phyloP scores from a whole-genome alignment of 2,329 filamentous ascomycete genomes.

The Fusarium sp. region DNA sequence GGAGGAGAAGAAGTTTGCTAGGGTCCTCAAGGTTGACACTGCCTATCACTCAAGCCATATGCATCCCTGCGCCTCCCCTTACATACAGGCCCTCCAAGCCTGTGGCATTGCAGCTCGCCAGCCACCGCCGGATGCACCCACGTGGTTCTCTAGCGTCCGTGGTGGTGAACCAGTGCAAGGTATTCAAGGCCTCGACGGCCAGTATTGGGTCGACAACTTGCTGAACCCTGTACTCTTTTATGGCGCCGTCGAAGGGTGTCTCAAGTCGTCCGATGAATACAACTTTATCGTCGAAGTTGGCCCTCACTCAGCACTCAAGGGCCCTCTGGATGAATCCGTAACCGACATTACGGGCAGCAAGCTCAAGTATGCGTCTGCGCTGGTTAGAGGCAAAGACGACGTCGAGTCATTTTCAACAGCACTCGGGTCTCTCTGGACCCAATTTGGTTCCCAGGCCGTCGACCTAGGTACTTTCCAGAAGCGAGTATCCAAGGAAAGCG shows the following conservation, averaged over 20 bases:
- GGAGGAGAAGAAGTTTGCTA: neutral
- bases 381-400: neutral
- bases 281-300: neutral
- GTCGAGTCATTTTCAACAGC: neutral
- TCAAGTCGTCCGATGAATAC: neutral
- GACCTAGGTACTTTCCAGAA: neutral
- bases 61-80: neutral
- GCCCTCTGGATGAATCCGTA: rapidly evolving
- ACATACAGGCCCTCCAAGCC: neutral
- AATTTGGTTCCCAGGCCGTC: neutral
- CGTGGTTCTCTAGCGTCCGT: conserved; percentile 3
- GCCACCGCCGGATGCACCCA: too few species aligned
- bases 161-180: neutral
- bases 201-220: conserved; percentile 21
- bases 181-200: neutral
- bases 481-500: neutral
- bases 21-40: conserved; percentile 9
- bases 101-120: neutral
- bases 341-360: neutral
- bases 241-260: conserved; percentile 22
- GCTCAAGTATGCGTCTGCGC: neutral
- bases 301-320: conserved; percentile 2
- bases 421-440: neutral
- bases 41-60: conserved; percentile 19
- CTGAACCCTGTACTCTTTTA: conserved; percentile 57